Evolutionary conservation across 169 alveolate species (phyloP).

Genomic region (Eimeria mitis): DNA sequence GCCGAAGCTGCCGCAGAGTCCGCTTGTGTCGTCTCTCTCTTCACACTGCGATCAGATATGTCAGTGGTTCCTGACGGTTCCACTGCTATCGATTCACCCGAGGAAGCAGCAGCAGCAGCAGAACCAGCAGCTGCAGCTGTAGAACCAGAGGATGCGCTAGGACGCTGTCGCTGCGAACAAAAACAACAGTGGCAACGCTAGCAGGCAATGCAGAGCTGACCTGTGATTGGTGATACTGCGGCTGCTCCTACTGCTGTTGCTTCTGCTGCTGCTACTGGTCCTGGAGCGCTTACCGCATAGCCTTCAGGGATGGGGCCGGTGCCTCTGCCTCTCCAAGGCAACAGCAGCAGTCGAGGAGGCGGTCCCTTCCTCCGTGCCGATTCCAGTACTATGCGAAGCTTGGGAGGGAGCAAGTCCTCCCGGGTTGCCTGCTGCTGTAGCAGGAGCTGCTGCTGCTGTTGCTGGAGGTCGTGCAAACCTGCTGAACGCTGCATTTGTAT

Average conservation of each 20-base stretch:
- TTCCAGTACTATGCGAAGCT: constrained; percentile 48
- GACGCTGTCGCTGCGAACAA: constrained; percentile 31
- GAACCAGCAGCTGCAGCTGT: constrained; percentile 1
- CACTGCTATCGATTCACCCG: constrained; percentile 19
- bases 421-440: background rate
- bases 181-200: background rate
- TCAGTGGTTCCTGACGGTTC: background rate
- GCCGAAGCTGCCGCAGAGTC: background rate
- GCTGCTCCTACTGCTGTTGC: constrained; percentile 18
- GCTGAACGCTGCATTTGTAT: constrained; percentile 8
- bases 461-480: background rate
- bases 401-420: constrained; percentile 28
- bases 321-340: constrained; percentile 73
- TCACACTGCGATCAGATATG: background rate
- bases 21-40: constrained; percentile 26
- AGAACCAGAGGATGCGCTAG: background rate
- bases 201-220: background rate
- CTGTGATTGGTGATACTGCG: background rate
- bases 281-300: constrained; percentile 13
- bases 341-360: constrained; percentile 30
- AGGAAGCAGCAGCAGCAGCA: background rate
- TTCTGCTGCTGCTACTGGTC: background rate
- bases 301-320: constrained; percentile 68
- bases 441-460: constrained; percentile 17
- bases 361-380: constrained; percentile 47